Evolutionary conservation across 2,329 filamentous ascomycete species (phyloP).

Genomic region (Endocalyx cinctus): DNA sequence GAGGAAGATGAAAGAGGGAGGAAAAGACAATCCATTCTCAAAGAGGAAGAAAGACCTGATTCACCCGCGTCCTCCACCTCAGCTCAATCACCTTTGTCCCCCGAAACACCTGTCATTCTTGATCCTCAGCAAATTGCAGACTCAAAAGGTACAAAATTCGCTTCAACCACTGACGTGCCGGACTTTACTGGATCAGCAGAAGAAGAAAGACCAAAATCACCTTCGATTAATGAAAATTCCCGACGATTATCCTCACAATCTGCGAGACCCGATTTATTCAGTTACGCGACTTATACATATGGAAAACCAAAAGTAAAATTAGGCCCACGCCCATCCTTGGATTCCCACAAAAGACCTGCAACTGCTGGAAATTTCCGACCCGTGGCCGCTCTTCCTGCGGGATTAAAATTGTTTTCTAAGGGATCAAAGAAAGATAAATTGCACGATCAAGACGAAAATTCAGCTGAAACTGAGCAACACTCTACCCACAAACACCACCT

Average conservation of each 20-base stretch:
- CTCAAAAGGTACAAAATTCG: slow-evolving; percentile 47
- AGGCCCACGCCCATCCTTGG: slow-evolving; percentile 75
- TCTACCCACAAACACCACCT: no score
- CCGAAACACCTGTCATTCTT: slow-evolving; percentile 40
- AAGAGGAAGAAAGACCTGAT: slow-evolving; percentile 37
- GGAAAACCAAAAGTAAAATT: slow-evolving; percentile 82
- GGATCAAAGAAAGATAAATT: slow-evolving; percentile 48
- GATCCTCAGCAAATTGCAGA: slow-evolving; percentile 48
- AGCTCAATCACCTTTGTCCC: slow-evolving; percentile 9
- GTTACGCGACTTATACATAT: slow-evolving; percentile 44
- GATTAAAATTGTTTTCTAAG: slow-evolving; percentile 67
- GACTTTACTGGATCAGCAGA: slow-evolving; percentile 49
- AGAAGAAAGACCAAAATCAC: slow-evolving; percentile 39
- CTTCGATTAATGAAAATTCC: slow-evolving; percentile 35
- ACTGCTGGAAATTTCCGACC: slow-evolving; percentile 62
- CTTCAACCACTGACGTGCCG: slow-evolving; percentile 45
- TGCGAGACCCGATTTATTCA: slow-evolving; percentile 46
- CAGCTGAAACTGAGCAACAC: no score
- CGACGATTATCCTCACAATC: slow-evolving; percentile 49
- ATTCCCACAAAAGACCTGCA: slow-evolving; percentile 56
- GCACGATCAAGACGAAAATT: slow-evolving; percentile 22
- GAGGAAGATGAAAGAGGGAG: slow-evolving; percentile 65
- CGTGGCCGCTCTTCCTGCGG: slow-evolving; percentile 73
- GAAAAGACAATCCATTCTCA: slow-evolving; percentile 54
- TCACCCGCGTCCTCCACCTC: slow-evolving; percentile 14